A percentile compares a stretch with the other conserved stretches of the same genome.
Evolutionary conservation across 257 asterid genomes (phyloP).

Genomic region (Eustoma russellianum): DNA sequence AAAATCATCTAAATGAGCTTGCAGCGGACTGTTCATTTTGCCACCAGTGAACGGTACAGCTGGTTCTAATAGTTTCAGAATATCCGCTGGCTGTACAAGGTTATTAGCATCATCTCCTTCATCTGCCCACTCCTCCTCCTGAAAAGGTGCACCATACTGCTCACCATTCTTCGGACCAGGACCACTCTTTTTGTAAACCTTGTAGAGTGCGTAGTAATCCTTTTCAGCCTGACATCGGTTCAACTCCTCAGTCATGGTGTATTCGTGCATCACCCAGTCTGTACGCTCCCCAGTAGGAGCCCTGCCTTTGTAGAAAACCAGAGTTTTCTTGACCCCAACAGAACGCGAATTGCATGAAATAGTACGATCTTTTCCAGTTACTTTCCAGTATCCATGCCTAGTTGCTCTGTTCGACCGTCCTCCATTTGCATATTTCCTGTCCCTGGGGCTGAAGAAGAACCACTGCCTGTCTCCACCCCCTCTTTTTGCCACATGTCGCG

Average conservation of each 20-base stretch:
- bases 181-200: constrained; percentile 89
- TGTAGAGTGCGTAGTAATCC: constrained; percentile 77
- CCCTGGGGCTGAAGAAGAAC: constrained; percentile 91
- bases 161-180: constrained; percentile 98
- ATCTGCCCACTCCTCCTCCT: constrained; percentile 86
- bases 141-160: constrained; percentile 89
- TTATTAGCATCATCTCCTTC: constrained; percentile 29
- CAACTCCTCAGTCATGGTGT: constrained; percentile 73
- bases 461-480: constrained; percentile 92
- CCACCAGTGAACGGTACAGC: constrained; percentile 13
- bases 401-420: constrained; percentile 79
- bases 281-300: constrained; percentile 89
- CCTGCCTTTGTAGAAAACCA: constrained; percentile 85
- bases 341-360: constrained; percentile 51
- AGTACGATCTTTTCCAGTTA: constrained; percentile 81
- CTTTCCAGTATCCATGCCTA: constrained; percentile 88
- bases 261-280: constrained; percentile 99
- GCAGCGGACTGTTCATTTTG: constrained; percentile 11
- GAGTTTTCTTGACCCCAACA: constrained; percentile 84
- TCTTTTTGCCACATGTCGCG: too few relatives aligned
- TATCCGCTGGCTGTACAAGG: constrained; percentile 18
- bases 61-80: constrained; percentile 9
- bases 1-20: constrained; percentile 28
- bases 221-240: constrained; percentile 39
- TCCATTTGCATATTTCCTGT: constrained; percentile 81